A percentile compares a stretch with the other conserved stretches of the same genome.
phyloP scores from a whole-genome alignment of 257 asterid genomes.

The Solanum dulcamara region DNA sequence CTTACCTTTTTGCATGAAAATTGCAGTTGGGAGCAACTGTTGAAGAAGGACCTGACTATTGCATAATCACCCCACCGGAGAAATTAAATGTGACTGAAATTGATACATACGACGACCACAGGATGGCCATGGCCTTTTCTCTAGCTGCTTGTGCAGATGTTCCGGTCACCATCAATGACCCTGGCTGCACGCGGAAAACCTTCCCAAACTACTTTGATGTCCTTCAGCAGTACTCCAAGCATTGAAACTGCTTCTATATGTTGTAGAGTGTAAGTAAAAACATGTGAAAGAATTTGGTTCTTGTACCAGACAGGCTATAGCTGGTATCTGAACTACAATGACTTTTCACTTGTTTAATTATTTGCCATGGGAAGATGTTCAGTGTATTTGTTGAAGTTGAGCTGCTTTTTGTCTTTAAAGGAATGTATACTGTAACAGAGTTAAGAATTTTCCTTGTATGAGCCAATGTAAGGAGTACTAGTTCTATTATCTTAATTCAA shows the following conservation, averaged over 20 bases:
- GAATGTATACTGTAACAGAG: not conserved
- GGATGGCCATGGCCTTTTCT: conserved; percentile 98
- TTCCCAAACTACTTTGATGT: conserved; percentile 86
- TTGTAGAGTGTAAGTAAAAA: not conserved
- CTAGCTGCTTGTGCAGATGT: conserved; percentile 94
- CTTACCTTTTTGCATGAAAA: not conserved
- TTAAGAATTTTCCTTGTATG: not conserved
- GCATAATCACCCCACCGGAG: conserved; percentile 80
- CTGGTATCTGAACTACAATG: not conserved
- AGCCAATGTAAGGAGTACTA: not conserved
- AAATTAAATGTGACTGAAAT: conserved; percentile 61
- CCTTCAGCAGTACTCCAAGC: conserved; percentile 49
- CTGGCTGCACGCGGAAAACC: conserved; percentile 85
- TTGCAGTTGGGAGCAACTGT: conserved; percentile 59
- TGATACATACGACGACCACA: conserved; percentile 81
- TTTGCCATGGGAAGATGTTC: not conserved
- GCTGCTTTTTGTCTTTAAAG: not conserved
- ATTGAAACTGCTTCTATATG: conserved; percentile 13
- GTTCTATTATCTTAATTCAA: too few relatives aligned
- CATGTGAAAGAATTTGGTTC: not conserved
- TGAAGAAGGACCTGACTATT: conserved; percentile 81
- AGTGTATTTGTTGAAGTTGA: not conserved
- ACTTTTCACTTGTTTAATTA: not conserved
- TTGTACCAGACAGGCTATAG: not conserved
- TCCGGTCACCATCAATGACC: conserved; percentile 77